Percentiles rank a stretch among this genome's conserved stretches.
These are phyloP conservation scores for Ustilago crameri DNA, from an alignment of 1,284 basidiomycete species.

Conservation along the genomic window DNA sequence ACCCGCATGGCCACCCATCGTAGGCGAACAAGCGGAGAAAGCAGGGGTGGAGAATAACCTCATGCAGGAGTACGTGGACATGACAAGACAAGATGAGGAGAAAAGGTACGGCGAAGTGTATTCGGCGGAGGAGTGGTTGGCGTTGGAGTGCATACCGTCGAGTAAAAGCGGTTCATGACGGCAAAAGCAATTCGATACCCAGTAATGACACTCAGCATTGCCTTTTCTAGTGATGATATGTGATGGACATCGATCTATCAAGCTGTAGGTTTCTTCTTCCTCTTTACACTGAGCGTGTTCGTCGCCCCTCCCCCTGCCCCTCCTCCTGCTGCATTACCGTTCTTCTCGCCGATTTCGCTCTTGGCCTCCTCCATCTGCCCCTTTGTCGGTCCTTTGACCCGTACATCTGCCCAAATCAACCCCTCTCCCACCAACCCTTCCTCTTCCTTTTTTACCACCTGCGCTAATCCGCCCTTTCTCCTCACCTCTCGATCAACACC, in stretches of 20 bases:
- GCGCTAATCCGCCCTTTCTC: slow-evolving; percentile 48
- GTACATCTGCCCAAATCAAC: slow-evolving; percentile 43
- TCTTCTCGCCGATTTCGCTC: neutral
- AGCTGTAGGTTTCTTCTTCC: slow-evolving; percentile 40
- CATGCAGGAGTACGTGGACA: slow-evolving; percentile 29
- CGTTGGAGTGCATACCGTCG: neutral
- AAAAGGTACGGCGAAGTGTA: slow-evolving; percentile 11
- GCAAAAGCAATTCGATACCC: neutral
- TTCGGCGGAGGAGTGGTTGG: slow-evolving; percentile 1
- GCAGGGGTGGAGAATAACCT: slow-evolving; percentile 25
- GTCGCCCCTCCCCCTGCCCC: neutral
- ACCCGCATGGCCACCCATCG: slow-evolving; percentile 25
- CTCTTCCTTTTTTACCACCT: slow-evolving; percentile 6
- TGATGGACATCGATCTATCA: neutral
- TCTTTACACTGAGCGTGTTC: slow-evolving; percentile 46
- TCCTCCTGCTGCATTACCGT: neutral
- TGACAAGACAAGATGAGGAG: neutral
- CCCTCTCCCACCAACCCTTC: slow-evolving; percentile 25
- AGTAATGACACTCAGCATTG: neutral
- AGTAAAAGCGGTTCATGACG: neutral
- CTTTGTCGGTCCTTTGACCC: slow-evolving; percentile 21
- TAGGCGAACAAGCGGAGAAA: slow-evolving; percentile 7
- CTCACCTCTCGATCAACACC: slow-evolving; percentile 48
- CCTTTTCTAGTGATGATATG: neutral
- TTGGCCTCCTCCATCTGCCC: slow-evolving; percentile 5